Conservation (phyloP, 2,329 filamentous ascomycete genomes). For the Trichoderma gracile region DNA sequence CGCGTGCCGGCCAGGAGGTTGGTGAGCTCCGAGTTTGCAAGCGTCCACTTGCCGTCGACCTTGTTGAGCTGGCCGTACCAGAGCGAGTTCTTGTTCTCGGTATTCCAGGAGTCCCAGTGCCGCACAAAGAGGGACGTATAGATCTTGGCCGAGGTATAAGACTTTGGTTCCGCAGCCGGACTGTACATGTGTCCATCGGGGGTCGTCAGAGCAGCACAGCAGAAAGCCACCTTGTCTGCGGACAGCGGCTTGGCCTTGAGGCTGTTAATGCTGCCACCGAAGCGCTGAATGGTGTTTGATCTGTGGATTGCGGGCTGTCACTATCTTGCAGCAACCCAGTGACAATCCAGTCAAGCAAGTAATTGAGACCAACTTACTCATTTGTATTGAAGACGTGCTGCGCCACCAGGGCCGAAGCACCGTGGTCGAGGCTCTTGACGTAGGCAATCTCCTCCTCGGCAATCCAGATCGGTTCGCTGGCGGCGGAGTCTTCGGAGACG, state of each 20-base stretch:
- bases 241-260: conserved; percentile 58
- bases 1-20: conserved; percentile 64
- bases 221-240: conserved; percentile 54
- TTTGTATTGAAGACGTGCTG: conserved; percentile 39
- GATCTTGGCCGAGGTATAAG: conserved; percentile 64
- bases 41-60: conserved; percentile 43
- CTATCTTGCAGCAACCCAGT: too few species aligned
- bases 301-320: conserved; percentile 24
- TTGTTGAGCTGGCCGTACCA: conserved; percentile 67
- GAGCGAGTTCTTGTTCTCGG: conserved; percentile 67
- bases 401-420: conserved; percentile 49
- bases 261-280: conserved; percentile 58
- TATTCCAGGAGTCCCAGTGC: conserved; percentile 80
- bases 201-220: conserved; percentile 64
- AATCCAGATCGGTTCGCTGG: conserved; percentile 76
- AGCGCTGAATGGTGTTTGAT: conserved; percentile 31
- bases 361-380: conserved; percentile 41
- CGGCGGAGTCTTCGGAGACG: conserved; percentile 64
- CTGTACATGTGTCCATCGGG: conserved; percentile 71
- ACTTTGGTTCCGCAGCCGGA: conserved; percentile 59
- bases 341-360: too few species aligned
- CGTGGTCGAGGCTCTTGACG: conserved; percentile 54
- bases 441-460: conserved; percentile 62
- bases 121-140: conserved; percentile 76
- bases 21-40: conserved; percentile 50